Evolutionary conservation across 108 stramenopile genomes (phyloP).

Genomic region (Thalassiosira profunda): DNA sequence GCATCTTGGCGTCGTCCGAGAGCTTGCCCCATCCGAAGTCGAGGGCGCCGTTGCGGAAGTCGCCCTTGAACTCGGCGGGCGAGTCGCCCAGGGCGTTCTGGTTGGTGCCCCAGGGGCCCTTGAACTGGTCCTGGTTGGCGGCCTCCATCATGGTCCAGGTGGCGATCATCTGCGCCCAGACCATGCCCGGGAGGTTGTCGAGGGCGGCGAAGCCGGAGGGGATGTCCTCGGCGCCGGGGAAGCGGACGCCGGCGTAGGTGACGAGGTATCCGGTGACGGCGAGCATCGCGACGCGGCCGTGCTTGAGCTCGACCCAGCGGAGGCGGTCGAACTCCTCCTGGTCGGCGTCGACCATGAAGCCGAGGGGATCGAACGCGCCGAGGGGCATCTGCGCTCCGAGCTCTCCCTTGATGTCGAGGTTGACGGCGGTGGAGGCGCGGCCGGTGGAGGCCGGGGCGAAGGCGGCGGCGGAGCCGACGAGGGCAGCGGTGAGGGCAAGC

Average conservation of each 20-base stretch:
- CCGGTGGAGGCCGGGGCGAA: no score
- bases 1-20: conserved; percentile 59
- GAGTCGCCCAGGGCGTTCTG: conserved; percentile 19
- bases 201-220: conserved; percentile 73
- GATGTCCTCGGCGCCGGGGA: conserved; percentile 80
- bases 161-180: conserved; percentile 58
- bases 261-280: conserved; percentile 77
- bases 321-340: conserved; percentile 64
- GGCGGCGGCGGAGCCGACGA: conserved; percentile 78
- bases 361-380: conserved; percentile 54
- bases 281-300: conserved; percentile 64
- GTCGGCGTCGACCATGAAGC: conserved; percentile 65
- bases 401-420: conserved; percentile 74
- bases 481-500: conserved; percentile 74
- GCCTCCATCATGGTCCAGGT: conserved; percentile 64
- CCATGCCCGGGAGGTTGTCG: conserved; percentile 53
- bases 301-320: conserved; percentile 64
- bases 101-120: conserved; percentile 26
- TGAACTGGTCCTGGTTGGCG: conserved; percentile 19
- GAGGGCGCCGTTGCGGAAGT: conserved; percentile 80
- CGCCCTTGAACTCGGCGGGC: conserved; percentile 73
- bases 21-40: conserved; percentile 84
- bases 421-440: conserved; percentile 38
- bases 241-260: conserved; percentile 71
- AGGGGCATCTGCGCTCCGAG: conserved; percentile 86